Base-by-base conservation (phyloP, 345 rosid species). In the Erodium maritimum region DNA sequence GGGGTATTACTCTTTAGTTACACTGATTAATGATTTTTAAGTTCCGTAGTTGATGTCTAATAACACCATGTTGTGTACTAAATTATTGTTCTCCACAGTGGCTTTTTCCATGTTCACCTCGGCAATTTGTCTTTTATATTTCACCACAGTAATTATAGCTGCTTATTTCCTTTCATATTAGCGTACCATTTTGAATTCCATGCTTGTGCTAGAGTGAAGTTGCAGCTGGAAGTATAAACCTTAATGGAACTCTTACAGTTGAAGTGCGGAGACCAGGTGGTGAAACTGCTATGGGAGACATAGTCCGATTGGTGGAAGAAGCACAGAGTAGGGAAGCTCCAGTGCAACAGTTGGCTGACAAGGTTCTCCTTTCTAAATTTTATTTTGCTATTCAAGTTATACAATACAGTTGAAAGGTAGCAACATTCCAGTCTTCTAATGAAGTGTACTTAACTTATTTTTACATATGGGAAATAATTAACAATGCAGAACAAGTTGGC, bases 281-380 rank as follows among this genome's bases (percentile, higher is more conserved):
- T 24, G 98, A 91, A 80, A 91, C 98, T 74, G 82, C 93, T 57
- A 80, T 91, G 55, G 95, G 85, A 57, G 93, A 86, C 75, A 88
- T 91, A 67, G 83, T 88, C 71, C 91, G 89, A 54, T 63, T 91
- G 73, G 98, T 91, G 64, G 98, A 91, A 80, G 98, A 91, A 74
- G 98, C 98, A 24, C 98, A 91, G 69, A 83, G 85, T 66, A 81
- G 80, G 79, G 95, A 88, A 76, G 96, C 96, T 65, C 98, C 95
- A 50, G 93, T 91, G 54, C 96, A 88, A 69, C 86, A 79, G 54
- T 77, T 91, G 69, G 98, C 93, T 68, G 98, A 91, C 75, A 86
- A 91, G 98, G 96, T 88, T 60, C 55, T 58, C 67, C 64, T 56
- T 45, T 67, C 72, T 66, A 55, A 53, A 42, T 63, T 58, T 62